phyloP scores from a whole-genome alignment of 2,329 filamentous ascomycete genomes.

The Epichloe uncinata region DNA sequence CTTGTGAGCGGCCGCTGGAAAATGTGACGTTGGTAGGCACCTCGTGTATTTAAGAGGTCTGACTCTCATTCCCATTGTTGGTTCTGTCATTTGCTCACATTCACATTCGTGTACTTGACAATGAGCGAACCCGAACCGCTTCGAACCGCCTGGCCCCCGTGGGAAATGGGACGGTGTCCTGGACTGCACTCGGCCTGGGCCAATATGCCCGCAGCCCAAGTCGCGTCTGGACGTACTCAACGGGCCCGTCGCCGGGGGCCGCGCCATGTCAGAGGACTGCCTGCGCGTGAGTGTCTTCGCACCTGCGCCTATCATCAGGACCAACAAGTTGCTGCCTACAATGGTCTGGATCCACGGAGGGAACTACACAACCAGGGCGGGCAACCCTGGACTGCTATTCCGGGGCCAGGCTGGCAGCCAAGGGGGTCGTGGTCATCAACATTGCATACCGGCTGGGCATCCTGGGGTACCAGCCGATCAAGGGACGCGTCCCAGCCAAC shows the following conservation, averaged over 20 bases:
- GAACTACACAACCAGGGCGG: constrained; percentile 8
- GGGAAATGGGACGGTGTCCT: constrained; percentile 1
- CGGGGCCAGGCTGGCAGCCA: constrained; percentile 4
- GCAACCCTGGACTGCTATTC: constrained; percentile 7
- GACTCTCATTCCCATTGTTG: no score
- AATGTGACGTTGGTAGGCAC: no score
- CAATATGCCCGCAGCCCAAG: constrained; percentile 10
- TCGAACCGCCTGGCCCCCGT: constrained; percentile 4
- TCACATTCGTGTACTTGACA: no score
- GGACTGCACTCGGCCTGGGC: constrained; percentile 7
- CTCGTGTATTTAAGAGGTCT: no score
- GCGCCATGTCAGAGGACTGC: constrained; percentile 6
- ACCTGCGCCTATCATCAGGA: neutral
- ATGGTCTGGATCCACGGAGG: constrained; percentile 16
- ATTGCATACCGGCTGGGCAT: constrained; percentile 23
- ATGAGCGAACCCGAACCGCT: constrained; percentile 4
- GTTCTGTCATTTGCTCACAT: no score
- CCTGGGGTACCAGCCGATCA: constrained; percentile 21
- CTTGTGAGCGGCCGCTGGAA: no score
- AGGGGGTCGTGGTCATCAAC: constrained; percentile 16
- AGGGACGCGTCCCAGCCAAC: constrained; percentile 25
- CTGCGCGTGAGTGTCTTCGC: constrained; percentile 8
- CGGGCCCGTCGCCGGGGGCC: no score
- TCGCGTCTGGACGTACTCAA: no score
- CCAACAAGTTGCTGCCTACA: constrained; percentile 8